A percentile compares a stretch with the other conserved stretches of the same genome.
These are phyloP conservation scores for Gracilaria gracilis DNA, from an alignment of 23 red algal genomes.

Conservation along the genomic window DNA sequence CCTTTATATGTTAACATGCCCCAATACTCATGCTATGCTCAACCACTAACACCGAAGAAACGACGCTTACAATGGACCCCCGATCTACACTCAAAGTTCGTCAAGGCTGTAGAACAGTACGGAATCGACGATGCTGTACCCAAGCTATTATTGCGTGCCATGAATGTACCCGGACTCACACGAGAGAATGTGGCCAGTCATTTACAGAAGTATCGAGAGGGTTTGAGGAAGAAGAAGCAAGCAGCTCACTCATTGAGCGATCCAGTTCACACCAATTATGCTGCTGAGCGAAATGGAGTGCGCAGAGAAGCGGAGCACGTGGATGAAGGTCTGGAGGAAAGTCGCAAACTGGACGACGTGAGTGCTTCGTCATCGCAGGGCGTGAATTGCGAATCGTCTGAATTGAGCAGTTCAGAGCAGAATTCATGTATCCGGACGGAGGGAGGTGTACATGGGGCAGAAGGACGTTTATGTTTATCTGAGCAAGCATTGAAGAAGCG, in stretches of 20 bases:
- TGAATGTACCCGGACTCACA: constrained; percentile 93
- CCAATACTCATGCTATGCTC: not conserved
- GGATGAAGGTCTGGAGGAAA: not conserved
- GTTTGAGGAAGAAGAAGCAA: constrained; percentile 53
- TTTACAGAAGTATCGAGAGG: constrained; percentile 94
- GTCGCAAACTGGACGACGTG: not conserved
- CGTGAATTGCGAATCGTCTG: not conserved
- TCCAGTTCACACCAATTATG: not conserved
- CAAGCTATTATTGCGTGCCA: constrained; percentile 75
- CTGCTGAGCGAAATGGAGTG: not conserved
- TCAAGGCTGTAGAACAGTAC: constrained; percentile 72
- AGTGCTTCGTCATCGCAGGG: not conserved
- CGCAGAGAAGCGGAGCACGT: not conserved
- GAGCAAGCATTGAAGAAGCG: not conserved
- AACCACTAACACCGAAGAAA: constrained; percentile 46
- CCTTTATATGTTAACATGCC: constrained; percentile 9
- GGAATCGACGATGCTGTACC: constrained; percentile 86
- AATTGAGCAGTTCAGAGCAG: not conserved
- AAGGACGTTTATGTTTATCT: not conserved
- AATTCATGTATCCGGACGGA: not conserved
- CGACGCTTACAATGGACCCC: constrained; percentile 94
- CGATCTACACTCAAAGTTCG: constrained; percentile 90
- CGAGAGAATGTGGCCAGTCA: constrained; percentile 91
- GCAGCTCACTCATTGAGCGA: not conserved
- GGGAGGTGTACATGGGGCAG: not conserved